Percentiles rank a stretch among this genome's conserved stretches.
phyloP scores from a whole-genome alignment of 495 filamentous ascomycete genomes.

The Hamigera avellanea region DNA sequence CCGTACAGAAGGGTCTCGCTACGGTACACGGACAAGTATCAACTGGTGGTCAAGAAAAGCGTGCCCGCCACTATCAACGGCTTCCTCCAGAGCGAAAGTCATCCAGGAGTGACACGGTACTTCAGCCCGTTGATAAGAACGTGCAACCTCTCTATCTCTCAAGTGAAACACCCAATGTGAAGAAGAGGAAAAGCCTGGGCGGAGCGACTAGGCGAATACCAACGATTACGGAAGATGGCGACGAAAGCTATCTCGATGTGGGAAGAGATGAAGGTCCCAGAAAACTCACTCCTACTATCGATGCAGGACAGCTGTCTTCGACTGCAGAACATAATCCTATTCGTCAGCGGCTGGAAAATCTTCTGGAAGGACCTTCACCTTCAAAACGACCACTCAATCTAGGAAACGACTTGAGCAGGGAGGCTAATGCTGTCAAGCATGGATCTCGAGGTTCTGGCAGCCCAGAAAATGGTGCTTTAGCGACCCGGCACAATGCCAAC shows the following conservation, averaged over 20 bases:
- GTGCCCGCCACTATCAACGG: not conserved
- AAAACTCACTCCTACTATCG: not conserved
- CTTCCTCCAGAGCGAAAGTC: not conserved
- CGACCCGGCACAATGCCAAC: no score
- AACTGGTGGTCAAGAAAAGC: conserved; percentile 2
- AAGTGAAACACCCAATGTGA: conserved; percentile 1
- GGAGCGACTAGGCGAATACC: not conserved
- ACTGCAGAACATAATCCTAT: conserved; percentile 1
- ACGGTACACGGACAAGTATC: not conserved
- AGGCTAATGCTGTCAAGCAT: not conserved
- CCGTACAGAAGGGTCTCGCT: no score
- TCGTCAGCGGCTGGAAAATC: conserved; percentile 18
- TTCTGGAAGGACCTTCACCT: conserved; percentile 25
- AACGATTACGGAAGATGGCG: conserved; percentile 32
- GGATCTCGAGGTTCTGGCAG: not conserved
- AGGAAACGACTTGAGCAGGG: not conserved
- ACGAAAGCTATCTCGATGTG: conserved; percentile 8
- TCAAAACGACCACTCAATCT: conserved; percentile 13
- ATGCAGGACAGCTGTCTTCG: not conserved
- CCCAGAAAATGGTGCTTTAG: not conserved
- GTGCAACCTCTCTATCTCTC: not conserved
- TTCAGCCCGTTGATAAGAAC: conserved; percentile 17
- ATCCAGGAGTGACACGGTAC: conserved; percentile 3
- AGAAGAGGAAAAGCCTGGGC: conserved; percentile 6
- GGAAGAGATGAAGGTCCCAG: not conserved